phyloP scores from a whole-genome alignment of 1,139 yeast species.

The Magnusiomyces starmeri region DNA sequence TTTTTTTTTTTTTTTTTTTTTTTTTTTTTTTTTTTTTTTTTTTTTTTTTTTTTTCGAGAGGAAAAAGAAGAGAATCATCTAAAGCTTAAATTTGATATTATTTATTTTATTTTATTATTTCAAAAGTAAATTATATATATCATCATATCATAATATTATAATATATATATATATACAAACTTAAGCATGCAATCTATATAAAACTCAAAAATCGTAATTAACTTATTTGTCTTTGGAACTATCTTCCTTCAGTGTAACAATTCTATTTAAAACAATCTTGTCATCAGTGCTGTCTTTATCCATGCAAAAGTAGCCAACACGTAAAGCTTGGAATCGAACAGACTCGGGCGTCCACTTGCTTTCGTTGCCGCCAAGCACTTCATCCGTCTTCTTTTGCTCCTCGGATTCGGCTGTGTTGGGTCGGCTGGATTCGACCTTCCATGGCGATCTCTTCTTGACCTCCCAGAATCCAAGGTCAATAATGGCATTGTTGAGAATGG shows the following conservation, averaged over 20 bases:
- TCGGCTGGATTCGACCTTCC: slow-evolving; percentile 35
- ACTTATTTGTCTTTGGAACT: slow-evolving; percentile 27
- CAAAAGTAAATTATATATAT: not conserved
- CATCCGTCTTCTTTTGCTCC: slow-evolving; percentile 24
- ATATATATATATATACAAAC: not conserved
- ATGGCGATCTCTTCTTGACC: slow-evolving; percentile 63
- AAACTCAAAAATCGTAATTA: not conserved
- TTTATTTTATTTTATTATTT: not conserved
- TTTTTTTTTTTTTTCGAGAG: not conserved
- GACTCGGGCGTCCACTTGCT: slow-evolving; percentile 61
- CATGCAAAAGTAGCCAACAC: slow-evolving; percentile 92
- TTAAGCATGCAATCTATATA: not conserved
- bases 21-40: not conserved
- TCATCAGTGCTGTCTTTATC: slow-evolving; percentile 68
- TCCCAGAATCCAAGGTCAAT: slow-evolving; percentile 75
- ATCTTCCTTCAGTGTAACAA: slow-evolving; percentile 80
- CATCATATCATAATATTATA: not conserved
- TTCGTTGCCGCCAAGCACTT: slow-evolving; percentile 46
- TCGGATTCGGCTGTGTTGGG: slow-evolving; percentile 29
- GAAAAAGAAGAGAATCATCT: not conserved
- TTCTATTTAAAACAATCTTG: slow-evolving; percentile 68
- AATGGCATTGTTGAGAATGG: slow-evolving; percentile 54
- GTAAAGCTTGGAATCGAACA: slow-evolving; percentile 95
- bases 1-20: not conserved
- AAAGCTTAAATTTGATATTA: not conserved